phyloP scores from a whole-genome alignment of 805 yeast genomes.

The Candida hispaniensis region DNA sequence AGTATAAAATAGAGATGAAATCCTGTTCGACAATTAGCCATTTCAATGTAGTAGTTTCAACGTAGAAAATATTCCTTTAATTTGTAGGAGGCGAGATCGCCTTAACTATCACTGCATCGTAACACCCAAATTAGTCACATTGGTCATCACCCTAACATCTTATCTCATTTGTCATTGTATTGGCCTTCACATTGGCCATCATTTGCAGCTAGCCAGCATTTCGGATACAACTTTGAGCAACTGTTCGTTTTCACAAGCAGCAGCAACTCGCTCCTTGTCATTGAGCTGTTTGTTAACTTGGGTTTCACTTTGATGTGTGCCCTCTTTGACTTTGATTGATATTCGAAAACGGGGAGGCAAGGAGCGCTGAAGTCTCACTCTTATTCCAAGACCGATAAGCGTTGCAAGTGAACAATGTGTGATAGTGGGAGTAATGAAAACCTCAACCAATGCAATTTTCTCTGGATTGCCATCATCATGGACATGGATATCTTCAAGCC shows the following conservation, averaged over 20 bases:
- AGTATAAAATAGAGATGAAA: no score
- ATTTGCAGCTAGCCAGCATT: constrained; percentile 71
- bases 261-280: constrained; percentile 95
- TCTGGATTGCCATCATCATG: constrained; percentile 42
- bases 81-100: no score
- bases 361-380: constrained; percentile 83
- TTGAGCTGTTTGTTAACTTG: constrained; percentile 95
- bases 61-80: no score
- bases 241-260: constrained; percentile 97
- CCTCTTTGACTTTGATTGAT: constrained; percentile 70
- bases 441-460: constrained; percentile 62
- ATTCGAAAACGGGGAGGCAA: constrained; percentile 78
- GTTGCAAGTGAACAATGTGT: constrained; percentile 97
- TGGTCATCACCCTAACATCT: no score
- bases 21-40: no score
- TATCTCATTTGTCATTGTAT: constrained; percentile 4
- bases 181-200: constrained; percentile 1
- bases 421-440: constrained; percentile 90
- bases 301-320: constrained; percentile 88
- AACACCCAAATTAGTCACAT: no score
- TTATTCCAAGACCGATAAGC: constrained; percentile 83
- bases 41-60: no score
- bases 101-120: no score
- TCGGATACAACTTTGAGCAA: constrained; percentile 78
- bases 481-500: constrained; percentile 67